These are phyloP conservation scores for Globisporangium abappressorium DNA, from an alignment of 352 stramenopile genomes.

Conservation along the genomic window DNA sequence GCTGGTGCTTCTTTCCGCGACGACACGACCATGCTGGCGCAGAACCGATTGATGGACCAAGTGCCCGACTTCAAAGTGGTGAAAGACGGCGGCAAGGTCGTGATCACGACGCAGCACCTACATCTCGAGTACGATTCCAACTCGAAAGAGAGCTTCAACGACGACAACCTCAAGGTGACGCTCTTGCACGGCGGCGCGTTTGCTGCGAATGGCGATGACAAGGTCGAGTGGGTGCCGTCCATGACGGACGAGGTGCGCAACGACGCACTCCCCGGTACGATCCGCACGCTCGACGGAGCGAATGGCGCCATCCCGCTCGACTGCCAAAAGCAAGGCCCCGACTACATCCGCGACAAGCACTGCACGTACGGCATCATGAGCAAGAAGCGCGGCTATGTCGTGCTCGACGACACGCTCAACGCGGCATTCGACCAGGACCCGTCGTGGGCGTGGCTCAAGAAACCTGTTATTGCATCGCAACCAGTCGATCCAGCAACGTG, in stretches of 20 bases:
- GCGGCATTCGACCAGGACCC: constrained; percentile 23
- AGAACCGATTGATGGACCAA: constrained; percentile 20
- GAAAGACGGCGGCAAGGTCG: constrained; percentile 17
- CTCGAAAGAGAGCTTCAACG: constrained; percentile 24
- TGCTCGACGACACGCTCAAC: constrained; percentile 35
- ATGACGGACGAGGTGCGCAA: constrained; percentile 21
- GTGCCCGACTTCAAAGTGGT: constrained; percentile 18
- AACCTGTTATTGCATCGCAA: background rate
- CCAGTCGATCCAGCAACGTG: constrained; percentile 8
- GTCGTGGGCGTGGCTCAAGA: constrained; percentile 27
- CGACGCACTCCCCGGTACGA: constrained; percentile 29
- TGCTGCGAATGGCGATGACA: background rate
- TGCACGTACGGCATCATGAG: constrained; percentile 41
- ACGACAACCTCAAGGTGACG: constrained; percentile 26
- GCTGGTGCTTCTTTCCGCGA: constrained; percentile 19
- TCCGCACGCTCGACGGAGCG: constrained; percentile 35
- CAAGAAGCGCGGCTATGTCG: constrained; percentile 27
- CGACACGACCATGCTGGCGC: constrained; percentile 20
- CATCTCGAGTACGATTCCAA: constrained; percentile 20
- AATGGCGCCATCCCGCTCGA: constrained; percentile 29
- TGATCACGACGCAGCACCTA: constrained; percentile 21
- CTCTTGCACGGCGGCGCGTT: constrained; percentile 4
- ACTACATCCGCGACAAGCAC: constrained; percentile 32
- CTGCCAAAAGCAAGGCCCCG: constrained; percentile 24
- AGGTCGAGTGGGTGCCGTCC: constrained; percentile 20